Conservation (phyloP, 257 asterid species). For the Solanum tacnaense region DNA sequence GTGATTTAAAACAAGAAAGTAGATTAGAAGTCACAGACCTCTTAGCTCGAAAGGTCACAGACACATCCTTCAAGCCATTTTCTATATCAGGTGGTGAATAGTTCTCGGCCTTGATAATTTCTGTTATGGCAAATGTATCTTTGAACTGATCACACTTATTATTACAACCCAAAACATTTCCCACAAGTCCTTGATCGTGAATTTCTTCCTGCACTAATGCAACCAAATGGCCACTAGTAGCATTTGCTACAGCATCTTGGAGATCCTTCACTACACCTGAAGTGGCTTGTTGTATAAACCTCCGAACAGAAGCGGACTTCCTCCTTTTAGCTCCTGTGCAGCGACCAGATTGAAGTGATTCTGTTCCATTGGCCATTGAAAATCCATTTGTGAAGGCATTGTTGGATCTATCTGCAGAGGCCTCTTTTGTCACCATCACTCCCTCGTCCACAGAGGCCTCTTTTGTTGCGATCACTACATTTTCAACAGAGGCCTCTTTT, state of each 20-base stretch:
- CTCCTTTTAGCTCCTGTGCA: slow-evolving; percentile 70
- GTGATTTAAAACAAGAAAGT: neutral
- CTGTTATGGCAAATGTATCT: slow-evolving; percentile 41
- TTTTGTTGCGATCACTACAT: neutral
- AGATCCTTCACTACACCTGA: slow-evolving; percentile 20
- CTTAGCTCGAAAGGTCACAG: slow-evolving; percentile 62
- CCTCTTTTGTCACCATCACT: neutral
- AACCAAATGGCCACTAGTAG: slow-evolving; percentile 3
- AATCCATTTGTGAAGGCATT: slow-evolving; percentile 16
- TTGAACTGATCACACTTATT: slow-evolving; percentile 30
- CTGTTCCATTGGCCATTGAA: slow-evolving; percentile 27
- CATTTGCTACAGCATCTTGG: slow-evolving; percentile 16
- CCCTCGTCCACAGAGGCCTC: neutral
- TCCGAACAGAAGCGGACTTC: slow-evolving; percentile 73
- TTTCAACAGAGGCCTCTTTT: neutral
- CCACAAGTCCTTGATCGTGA: slow-evolving; percentile 23
- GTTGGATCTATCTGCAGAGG: neutral
- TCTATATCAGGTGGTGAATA: slow-evolving; percentile 31
- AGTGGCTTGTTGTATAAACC: slow-evolving; percentile 54
- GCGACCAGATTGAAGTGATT: slow-evolving; percentile 38
- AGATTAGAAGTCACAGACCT: slow-evolving; percentile 43
- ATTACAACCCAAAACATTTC: slow-evolving; percentile 16
- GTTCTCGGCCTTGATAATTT: slow-evolving; percentile 71
- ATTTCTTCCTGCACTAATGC: slow-evolving; percentile 16
- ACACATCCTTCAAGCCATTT: slow-evolving; percentile 46